Evolutionary conservation across 768 basidiomycete genomes (phyloP), one percentile per base, ranked within the genome.

Genomic region (Panellus pusillus): DNA sequence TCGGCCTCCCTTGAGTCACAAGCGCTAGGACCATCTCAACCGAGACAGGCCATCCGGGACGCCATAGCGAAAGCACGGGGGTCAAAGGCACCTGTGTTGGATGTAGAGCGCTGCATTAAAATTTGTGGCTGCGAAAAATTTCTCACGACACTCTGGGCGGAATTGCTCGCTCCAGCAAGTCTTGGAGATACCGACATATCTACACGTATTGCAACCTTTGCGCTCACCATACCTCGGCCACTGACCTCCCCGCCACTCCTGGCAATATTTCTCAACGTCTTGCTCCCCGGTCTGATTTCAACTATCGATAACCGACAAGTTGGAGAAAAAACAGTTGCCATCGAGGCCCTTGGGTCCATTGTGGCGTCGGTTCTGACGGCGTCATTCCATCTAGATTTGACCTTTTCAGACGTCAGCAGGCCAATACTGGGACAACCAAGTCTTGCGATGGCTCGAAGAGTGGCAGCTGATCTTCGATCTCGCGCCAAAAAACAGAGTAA

Each of bases 381-480:
- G 1, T 82, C 86, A 0, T 71, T 88, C 45, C 86, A 91, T 58
- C 65, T 89, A 9, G 90, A 92, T 65, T 79, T 85, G 74, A 86
- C 86, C 11, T 69, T 87, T 54, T 77, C 78, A 47, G 75, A 78
- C 6, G 74, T 80, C 28, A 73, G 75, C 46, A 68, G 70, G 17
- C 68, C 72, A 14, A 70, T 80, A 7, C 68, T 89, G 11, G 89
- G 89, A 11, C 82, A 87, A 63, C 72, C 83, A 8, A 86, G 83
- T 52, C 72, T 79, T 2, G 73, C 78, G 1, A 79, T 90, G 75
- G 86, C 87, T 2, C 77, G 85, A 44, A 77, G 81, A 47, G 69
- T 91, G n/a, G 83, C 84, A 0, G 64, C 67, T n/a, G 82, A 87
- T 65, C 69, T 92, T 41, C 79, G 51, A 17, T 48, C 19, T n/a